These are phyloP conservation scores for Nannizziopsis barbatae DNA, from an alignment of 2,329 filamentous ascomycete species.

Conservation along the genomic window DNA sequence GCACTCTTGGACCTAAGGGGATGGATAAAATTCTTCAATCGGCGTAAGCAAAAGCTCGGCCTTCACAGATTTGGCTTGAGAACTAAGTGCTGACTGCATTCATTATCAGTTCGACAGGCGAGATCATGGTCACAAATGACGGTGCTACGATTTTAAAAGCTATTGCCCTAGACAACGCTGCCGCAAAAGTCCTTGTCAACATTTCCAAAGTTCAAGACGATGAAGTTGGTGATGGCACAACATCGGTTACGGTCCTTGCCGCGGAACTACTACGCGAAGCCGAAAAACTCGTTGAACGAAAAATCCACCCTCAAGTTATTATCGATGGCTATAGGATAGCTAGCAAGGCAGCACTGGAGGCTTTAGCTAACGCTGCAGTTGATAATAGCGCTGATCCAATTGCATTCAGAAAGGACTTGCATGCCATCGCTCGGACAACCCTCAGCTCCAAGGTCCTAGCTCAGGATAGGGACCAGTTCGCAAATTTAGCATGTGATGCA, in stretches of 20 bases:
- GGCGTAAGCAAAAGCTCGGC: conserved; percentile 46
- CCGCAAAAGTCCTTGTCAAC: conserved; percentile 95
- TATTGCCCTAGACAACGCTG: conserved; percentile 95
- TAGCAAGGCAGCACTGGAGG: conserved; percentile 72
- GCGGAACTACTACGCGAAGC: conserved; percentile 92
- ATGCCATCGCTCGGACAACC: conserved; percentile 85
- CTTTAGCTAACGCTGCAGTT: conserved; percentile 71
- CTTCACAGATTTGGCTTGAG: neutral
- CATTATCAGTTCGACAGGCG: conserved; percentile 64
- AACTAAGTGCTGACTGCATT: neutral
- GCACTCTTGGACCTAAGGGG: conserved; percentile 89
- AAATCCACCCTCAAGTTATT: conserved; percentile 98
- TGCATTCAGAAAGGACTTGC: conserved; percentile 78
- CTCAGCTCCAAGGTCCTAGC: conserved; percentile 90
- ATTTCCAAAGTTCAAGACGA: conserved; percentile 99
- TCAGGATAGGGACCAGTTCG: conserved; percentile 87
- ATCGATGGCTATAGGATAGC: conserved; percentile 99
- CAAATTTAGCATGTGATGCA: conserved; percentile 78
- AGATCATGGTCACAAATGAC: conserved; percentile 98
- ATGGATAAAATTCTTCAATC: conserved; percentile 99
- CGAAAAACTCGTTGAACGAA: conserved; percentile 93
- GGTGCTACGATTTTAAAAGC: conserved; percentile 97
- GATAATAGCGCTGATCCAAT: conserved; percentile 77
- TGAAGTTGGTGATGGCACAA: conserved; percentile 95
- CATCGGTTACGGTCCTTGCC: conserved; percentile 90